Evolutionary conservation across 352 stramenopile species (phyloP).

Genomic region (Plasmopara halstedii): DNA sequence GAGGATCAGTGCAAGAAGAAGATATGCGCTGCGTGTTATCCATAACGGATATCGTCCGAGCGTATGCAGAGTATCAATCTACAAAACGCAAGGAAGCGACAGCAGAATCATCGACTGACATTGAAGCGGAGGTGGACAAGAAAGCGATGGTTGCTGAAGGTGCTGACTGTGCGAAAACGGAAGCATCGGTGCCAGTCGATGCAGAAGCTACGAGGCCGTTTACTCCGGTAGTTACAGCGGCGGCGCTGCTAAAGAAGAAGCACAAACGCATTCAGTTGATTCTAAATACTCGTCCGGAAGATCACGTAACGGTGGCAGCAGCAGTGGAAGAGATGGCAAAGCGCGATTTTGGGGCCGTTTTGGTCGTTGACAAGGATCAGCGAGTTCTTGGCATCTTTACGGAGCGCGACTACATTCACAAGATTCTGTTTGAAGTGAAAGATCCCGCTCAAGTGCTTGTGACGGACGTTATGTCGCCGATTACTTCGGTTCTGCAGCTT

Average conservation of each 20-base stretch:
- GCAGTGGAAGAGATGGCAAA: slow-evolving; percentile 70
- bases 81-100: slow-evolving; percentile 33
- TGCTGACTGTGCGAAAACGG: slow-evolving; percentile 3
- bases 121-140: neutral
- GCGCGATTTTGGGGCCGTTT: slow-evolving; percentile 73
- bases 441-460: slow-evolving; percentile 45
- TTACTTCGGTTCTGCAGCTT: slow-evolving; percentile 53
- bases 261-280: slow-evolving; percentile 76
- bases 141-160: slow-evolving; percentile 2
- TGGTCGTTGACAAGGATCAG: slow-evolving; percentile 81
- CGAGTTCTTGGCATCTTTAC: slow-evolving; percentile 79
- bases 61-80: slow-evolving; percentile 57
- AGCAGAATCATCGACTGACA: neutral
- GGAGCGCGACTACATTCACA: slow-evolving; percentile 78
- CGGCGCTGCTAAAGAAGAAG: slow-evolving; percentile 76
- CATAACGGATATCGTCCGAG: slow-evolving; percentile 81
- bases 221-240: slow-evolving; percentile 41
- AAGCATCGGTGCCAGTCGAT: slow-evolving; percentile 1
- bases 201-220: slow-evolving; percentile 1
- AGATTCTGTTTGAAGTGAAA: slow-evolving; percentile 65
- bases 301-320: slow-evolving; percentile 67
- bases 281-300: slow-evolving; percentile 71
- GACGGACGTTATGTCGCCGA: slow-evolving; percentile 55
- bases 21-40: slow-evolving; percentile 81
- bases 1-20: slow-evolving; percentile 67